Base-by-base conservation (phyloP, 441 rosid genomes). In the Monsonia emarginata region DNA sequence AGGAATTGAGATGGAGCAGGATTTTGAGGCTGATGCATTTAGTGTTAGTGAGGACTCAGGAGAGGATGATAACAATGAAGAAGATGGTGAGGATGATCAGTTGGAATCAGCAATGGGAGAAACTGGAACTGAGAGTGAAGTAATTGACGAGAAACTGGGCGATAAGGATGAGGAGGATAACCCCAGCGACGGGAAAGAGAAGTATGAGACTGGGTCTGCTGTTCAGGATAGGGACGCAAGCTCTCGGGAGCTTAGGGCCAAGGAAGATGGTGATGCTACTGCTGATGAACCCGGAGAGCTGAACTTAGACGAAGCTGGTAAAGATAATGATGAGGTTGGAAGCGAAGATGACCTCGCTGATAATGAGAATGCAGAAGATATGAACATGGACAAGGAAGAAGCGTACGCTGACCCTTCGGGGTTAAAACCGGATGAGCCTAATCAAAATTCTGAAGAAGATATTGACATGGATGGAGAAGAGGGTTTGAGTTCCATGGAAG, bases 1-100 rank as follows among this genome's bases (percentile, higher is more conserved):
- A 77, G 99, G 99, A 24, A 82, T 95, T 63, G 99, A 92, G 84
- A 90, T 90, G 99, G 91, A 81, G 66, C 83, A 90, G 66, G 95
- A 90, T 69, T 88, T 95, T 72, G 79, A 70, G 44, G 98, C 86
- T 65, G 91, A 92, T 70, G 79, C 85, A 13, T 78, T 71, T 66
- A 88, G 93, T 67, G 85, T 95, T 56, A 86, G 97, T 72, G 87
- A 87, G 76, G 97, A 90, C 68, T 86, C 95, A 54, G 86, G 74
- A 19, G 97, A 74, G n/a, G 73, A 69, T 1, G 62, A 81, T 59
- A 87, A 86, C 56, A 74, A 81, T 30, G 89, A 80, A 61, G 64
- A 80, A 34, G 89, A 78, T 62, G 64, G 76, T 10, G 86, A 82
- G 74, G 90, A 81, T 65, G 95, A 76, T 65, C 83, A 86, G 72